Conservation (phyloP, 176 grass and related monocot species). For the Lolium perenne region DNA sequence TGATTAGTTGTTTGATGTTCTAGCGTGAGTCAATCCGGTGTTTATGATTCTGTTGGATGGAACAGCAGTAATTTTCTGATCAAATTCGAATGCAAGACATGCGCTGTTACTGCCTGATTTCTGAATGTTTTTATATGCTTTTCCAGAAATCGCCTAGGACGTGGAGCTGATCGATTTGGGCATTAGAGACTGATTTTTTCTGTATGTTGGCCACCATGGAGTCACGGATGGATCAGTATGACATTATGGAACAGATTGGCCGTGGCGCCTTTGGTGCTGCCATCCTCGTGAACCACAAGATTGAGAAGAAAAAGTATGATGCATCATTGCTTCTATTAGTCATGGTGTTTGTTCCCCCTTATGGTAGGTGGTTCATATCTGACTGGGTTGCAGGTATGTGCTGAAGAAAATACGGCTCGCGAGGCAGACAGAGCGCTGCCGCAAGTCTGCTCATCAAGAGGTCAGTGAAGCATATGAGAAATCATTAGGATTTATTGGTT, state of each 20-base stretch:
- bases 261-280: constrained; percentile 96
- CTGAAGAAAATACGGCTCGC: constrained; percentile 97
- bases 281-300: constrained; percentile 99
- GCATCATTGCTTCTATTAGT: constrained; percentile 14
- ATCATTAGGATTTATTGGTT: background rate
- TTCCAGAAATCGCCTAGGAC: constrained; percentile 36
- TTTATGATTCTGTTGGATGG: constrained; percentile 17
- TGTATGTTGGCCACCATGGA: constrained; percentile 65
- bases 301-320: constrained; percentile 88
- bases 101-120: constrained; percentile 6
- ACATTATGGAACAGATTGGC: constrained; percentile 98
- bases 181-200: constrained; percentile 6
- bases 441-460: constrained; percentile 97
- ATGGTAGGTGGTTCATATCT: constrained; percentile 35
- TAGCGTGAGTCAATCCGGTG: background rate
- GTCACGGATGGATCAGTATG: constrained; percentile 96
- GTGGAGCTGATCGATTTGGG: constrained; percentile 28
- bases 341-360: constrained; percentile 27
- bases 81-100: constrained; percentile 33
- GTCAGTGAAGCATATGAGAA: constrained; percentile 39
- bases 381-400: constrained; percentile 69
- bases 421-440: constrained; percentile 91
- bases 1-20: background rate
- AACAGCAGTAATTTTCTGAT: constrained; percentile 26
- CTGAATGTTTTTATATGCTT: background rate